These are phyloP conservation scores for Solanum chiquidenum DNA, from an alignment of 257 asterid species.

Conservation along the genomic window DNA sequence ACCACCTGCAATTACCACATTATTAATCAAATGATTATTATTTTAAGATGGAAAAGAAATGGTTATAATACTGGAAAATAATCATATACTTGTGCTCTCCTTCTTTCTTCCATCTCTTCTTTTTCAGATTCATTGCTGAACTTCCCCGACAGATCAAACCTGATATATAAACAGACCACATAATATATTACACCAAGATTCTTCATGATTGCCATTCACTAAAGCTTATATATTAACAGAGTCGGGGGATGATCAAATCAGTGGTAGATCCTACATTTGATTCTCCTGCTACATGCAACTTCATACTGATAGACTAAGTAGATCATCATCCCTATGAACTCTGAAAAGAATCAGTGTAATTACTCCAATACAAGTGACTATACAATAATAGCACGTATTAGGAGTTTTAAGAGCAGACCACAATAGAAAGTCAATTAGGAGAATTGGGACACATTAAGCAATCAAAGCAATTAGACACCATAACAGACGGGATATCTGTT, in stretches of 20 bases:
- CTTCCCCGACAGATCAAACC: slow-evolving; percentile 94
- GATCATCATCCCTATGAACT: neutral
- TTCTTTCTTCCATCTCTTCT: slow-evolving; percentile 81
- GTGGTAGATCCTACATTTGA: neutral
- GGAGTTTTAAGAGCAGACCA: neutral
- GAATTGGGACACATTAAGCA: neutral
- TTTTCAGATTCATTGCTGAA: slow-evolving; percentile 44
- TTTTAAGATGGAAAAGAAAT: neutral
- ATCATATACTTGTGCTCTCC: slow-evolving; percentile 69
- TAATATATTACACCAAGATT: neutral
- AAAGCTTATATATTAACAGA: neutral
- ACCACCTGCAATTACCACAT: slow-evolving; percentile 57
- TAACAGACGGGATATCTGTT: neutral
- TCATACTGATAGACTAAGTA: neutral
- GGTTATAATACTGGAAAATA: neutral
- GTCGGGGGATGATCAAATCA: neutral
- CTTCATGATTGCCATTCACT: neutral
- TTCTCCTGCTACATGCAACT: neutral
- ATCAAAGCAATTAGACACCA: neutral
- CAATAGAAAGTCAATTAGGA: neutral
- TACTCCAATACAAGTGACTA: neutral
- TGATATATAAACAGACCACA: slow-evolving; percentile 5
- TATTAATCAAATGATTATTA: neutral
- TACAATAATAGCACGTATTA: neutral
- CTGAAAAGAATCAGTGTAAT: neutral